These are phyloP conservation scores for Leavenworthia alabamica DNA, from an alignment of 345 rosid genomes.

Conservation along the genomic window DNA sequence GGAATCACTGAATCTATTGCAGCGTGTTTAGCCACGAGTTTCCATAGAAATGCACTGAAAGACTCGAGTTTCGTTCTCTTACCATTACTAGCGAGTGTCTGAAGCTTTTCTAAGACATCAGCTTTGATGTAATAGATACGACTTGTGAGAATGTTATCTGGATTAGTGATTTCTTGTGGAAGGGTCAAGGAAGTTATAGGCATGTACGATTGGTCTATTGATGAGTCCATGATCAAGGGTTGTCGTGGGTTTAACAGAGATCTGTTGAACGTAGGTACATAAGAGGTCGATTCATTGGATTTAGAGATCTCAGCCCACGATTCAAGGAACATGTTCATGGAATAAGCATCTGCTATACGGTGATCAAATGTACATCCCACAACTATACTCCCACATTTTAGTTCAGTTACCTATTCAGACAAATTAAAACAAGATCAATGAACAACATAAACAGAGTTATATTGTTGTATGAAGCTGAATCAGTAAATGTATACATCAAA, in stretches of 20 bases:
- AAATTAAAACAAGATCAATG: neutral
- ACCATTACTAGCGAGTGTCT: conserved; percentile 33
- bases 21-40: conserved; percentile 40
- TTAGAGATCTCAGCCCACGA: conserved; percentile 60
- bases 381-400: conserved; percentile 58
- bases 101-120: conserved; percentile 33
- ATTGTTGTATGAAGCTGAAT: neutral
- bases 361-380: conserved; percentile 73
- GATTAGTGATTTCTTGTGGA: conserved; percentile 23
- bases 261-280: conserved; percentile 45
- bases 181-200: conserved; percentile 38
- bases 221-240: conserved; percentile 30
- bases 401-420: conserved; percentile 45
- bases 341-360: conserved; percentile 64
- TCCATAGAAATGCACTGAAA: conserved; percentile 61
- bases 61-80: conserved; percentile 55
- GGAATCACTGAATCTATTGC: neutral
- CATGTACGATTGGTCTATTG: conserved; percentile 40
- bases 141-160: conserved; percentile 34
- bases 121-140: conserved; percentile 45
- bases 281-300: conserved; percentile 31
- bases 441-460: neutral
- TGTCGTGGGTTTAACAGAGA: conserved; percentile 50
- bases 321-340: conserved; percentile 56
- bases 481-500: no score